These are phyloP conservation scores for Drosera capensis DNA, from an alignment of 148 eudicot species.

Conservation along the genomic window DNA sequence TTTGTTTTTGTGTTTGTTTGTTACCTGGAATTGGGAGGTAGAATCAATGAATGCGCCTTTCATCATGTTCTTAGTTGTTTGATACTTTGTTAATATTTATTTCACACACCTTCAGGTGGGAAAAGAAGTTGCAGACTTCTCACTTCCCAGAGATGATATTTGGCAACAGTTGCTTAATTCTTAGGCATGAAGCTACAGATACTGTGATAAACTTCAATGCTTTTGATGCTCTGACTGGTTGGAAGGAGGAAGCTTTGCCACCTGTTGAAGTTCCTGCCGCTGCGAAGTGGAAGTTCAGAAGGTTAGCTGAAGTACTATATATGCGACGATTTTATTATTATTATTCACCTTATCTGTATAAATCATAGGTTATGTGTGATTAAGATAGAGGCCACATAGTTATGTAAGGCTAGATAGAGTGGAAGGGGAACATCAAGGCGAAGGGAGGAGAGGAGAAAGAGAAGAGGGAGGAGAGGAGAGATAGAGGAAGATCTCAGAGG, in stretches of 20 bases:
- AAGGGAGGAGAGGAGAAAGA: too few species aligned
- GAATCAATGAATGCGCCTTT: not conserved
- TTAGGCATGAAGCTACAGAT: conserved; percentile 57
- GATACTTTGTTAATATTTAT: not conserved
- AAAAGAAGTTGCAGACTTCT: conserved; percentile 72
- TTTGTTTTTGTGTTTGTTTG: too few species aligned
- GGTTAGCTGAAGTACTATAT: conserved; percentile 22
- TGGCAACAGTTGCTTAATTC: conserved; percentile 63
- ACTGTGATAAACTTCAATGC: conserved; percentile 63
- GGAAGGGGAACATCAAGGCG: too few species aligned
- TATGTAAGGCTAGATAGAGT: too few species aligned
- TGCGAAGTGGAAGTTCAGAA: conserved; percentile 81
- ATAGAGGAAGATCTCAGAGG: too few species aligned
- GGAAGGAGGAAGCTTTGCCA: conserved; percentile 80
- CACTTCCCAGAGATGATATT: conserved; percentile 95
- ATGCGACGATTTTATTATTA: conserved; percentile 2
- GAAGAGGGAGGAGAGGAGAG: too few species aligned
- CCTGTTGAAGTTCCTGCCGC: conserved; percentile 99
- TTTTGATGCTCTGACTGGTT: conserved; percentile 79
- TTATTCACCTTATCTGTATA: not conserved
- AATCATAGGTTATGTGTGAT: not conserved
- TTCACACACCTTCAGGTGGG: conserved; percentile 51
- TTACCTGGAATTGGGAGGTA: too few species aligned
- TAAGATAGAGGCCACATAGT: too few species aligned
- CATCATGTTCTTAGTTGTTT: not conserved